Percentiles rank a stretch among this genome's conserved stretches.
Evolutionary conservation across 176 grass and related monocot species (phyloP).

Genomic region (Rhynchospora pubera): DNA sequence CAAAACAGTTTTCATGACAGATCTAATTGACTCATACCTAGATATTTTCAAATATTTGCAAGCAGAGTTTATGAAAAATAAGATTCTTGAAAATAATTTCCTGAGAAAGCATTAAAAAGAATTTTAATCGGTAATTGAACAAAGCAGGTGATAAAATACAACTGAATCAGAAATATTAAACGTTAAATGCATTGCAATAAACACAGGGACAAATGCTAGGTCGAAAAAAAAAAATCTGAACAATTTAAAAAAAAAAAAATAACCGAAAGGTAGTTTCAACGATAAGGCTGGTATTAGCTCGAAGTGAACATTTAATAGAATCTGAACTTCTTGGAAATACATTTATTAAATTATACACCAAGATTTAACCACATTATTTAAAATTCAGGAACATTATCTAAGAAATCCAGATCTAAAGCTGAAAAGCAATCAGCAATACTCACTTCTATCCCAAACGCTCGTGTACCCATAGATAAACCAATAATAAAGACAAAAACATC

Average conservation of each 20-base stretch:
- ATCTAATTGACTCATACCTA: background rate
- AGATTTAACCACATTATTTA: background rate
- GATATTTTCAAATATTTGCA: background rate
- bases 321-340: background rate
- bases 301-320: background rate
- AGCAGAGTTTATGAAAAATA: background rate
- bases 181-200: background rate
- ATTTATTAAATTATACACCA: background rate
- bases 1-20: background rate
- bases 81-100: background rate
- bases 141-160: background rate
- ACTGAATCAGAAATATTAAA: background rate
- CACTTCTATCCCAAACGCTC: background rate
- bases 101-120: background rate
- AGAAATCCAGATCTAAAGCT: slow-evolving; percentile 17
- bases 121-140: background rate
- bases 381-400: background rate
- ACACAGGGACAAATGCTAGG: background rate
- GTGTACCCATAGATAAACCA: background rate
- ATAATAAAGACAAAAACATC: background rate
- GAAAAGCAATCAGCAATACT: background rate
- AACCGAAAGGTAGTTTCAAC: background rate
- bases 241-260: background rate
- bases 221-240: background rate
- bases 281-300: background rate